A percentile compares a stretch with the other conserved stretches of the same genome.
Evolutionary conservation across 1,139 yeast species (phyloP).

Genomic region (Geotrichum restrictum): DNA sequence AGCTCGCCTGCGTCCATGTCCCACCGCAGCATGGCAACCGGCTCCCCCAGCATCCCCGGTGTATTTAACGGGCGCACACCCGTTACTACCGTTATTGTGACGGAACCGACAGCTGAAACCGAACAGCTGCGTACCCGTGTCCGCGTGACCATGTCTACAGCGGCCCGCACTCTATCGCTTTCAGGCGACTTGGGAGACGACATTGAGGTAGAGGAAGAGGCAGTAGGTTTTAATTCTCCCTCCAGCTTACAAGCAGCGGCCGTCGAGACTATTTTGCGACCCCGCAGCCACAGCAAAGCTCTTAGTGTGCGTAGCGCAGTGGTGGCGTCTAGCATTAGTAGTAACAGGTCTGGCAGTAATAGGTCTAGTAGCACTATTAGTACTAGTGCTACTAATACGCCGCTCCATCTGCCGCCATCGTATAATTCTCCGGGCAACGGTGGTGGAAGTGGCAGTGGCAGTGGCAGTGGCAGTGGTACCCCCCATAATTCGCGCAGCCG

Average conservation of each 20-base stretch:
- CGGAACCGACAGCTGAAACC: conserved; percentile 3
- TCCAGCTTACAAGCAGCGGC: neutral
- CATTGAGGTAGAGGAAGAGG: conserved; percentile 2
- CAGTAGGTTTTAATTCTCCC: neutral
- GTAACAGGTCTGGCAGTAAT: too few species aligned
- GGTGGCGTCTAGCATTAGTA: neutral
- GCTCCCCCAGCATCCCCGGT: neutral
- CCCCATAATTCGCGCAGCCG: too few species aligned
- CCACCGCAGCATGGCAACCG: neutral
- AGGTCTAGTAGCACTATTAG: too few species aligned
- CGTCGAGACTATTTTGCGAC: conserved; percentile 1
- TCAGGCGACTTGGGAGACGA: neutral
- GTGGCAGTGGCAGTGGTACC: too few species aligned
- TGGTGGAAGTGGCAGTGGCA: too few species aligned
- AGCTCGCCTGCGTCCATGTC: conserved; percentile 1
- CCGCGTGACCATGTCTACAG: conserved; percentile 22
- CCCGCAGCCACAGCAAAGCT: conserved; percentile 1
- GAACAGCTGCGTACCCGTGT: conserved; percentile 19
- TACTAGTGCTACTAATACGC: too few species aligned
- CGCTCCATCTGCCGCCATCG: too few species aligned
- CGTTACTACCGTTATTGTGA: conserved; percentile 8
- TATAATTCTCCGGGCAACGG: too few species aligned
- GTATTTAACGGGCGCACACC: conserved; percentile 19
- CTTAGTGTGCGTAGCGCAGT: neutral
- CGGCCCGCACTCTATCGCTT: conserved; percentile 19